Base-by-base conservation (phyloP, 305 asterid genomes). In the Vinca major region DNA sequence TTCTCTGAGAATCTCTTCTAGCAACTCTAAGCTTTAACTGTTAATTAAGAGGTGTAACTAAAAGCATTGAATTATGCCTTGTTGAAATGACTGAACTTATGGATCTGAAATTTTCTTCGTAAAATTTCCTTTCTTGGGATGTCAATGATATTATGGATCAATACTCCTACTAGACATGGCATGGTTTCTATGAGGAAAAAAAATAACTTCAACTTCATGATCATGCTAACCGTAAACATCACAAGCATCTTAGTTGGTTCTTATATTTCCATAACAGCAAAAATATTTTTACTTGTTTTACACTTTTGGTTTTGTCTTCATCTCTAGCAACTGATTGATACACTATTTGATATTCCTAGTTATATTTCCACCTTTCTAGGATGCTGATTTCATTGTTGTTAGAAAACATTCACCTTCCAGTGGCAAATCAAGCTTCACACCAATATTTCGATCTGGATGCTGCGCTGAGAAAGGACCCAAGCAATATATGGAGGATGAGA, bases 391-490 rank as follows among this genome's bases (percentile, higher is more conserved):
- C 76, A 77, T 79, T 65, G 77, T 65, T 69, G 61, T 63, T 26
- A 83, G 79, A 65, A 61, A 75, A 40, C 77, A 72, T 48, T 80
- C 88, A 52, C 87, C 87, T 45, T 47, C 89, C 44, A 86, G 88
- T 62, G 76, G 79, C 58, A 75, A 80, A 54, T 85, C 95, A 56
- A 76, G 75, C 81, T 89, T 81, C 73, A 48, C 74, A 47, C 98
- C 96, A 9, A 67, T 83, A 49, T 85, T 91, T 55, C 89, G 95
- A 50, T 91, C 94, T 7, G 98, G 98, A 71, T 85, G 89, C 81
- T 91, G 96, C 73, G 96, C 94, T 67, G 98, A 91, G 84, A 86
- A 80, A 81, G 98, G 98, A 65, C 89, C 98, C 47, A 91, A 91
- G 81, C 95, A 78, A 53, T 85, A 85, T 77, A 92, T 92, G 98